Evolutionary conservation across 2,329 filamentous ascomycete genomes (phyloP).

Genomic region (Saccharata proteae): DNA sequence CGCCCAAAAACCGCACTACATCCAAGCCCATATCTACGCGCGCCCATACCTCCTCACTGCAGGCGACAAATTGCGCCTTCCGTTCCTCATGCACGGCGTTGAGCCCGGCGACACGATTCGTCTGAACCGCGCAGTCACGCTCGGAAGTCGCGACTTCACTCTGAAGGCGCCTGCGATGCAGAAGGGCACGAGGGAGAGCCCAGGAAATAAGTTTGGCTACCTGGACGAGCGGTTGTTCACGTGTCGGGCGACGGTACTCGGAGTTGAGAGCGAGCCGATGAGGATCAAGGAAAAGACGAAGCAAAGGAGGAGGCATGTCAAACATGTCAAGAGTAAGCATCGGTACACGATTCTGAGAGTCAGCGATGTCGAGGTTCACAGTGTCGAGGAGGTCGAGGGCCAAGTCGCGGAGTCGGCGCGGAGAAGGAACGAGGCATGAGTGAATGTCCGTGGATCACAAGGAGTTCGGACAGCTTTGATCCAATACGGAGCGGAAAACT

Average conservation of each 20-base stretch:
- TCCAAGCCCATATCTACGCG: slow-evolving; percentile 68
- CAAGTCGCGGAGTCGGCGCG: slow-evolving; percentile 17
- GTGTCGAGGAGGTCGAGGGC: slow-evolving; percentile 42
- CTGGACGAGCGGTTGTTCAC: slow-evolving; percentile 75
- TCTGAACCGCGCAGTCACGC: slow-evolving; percentile 67
- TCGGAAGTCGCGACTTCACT: slow-evolving; percentile 85
- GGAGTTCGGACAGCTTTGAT: too few species aligned
- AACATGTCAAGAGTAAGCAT: slow-evolving; percentile 79
- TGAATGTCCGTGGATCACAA: not conserved
- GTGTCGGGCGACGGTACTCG: slow-evolving; percentile 74
- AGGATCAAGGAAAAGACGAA: slow-evolving; percentile 47
- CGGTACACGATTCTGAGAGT: slow-evolving; percentile 77
- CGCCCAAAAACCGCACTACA: slow-evolving; percentile 64
- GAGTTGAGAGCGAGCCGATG: slow-evolving; percentile 60
- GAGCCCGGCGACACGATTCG: slow-evolving; percentile 72
- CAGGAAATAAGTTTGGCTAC: slow-evolving; percentile 37
- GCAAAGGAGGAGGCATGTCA: slow-evolving; percentile 52
- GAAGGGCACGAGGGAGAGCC: slow-evolving; percentile 19
- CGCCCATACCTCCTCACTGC: slow-evolving; percentile 65
- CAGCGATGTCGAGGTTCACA: slow-evolving; percentile 62
- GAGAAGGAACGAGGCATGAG: not conserved
- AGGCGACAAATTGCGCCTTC: slow-evolving; percentile 37
- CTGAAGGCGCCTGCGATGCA: slow-evolving; percentile 44
- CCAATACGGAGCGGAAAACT: too few species aligned
- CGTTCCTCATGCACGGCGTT: slow-evolving; percentile 37